Percentiles rank a stretch among this genome's conserved stretches.
Evolutionary conservation across 495 filamentous ascomycete species (phyloP).

Genomic region (Aspergillus egyptiacus): DNA sequence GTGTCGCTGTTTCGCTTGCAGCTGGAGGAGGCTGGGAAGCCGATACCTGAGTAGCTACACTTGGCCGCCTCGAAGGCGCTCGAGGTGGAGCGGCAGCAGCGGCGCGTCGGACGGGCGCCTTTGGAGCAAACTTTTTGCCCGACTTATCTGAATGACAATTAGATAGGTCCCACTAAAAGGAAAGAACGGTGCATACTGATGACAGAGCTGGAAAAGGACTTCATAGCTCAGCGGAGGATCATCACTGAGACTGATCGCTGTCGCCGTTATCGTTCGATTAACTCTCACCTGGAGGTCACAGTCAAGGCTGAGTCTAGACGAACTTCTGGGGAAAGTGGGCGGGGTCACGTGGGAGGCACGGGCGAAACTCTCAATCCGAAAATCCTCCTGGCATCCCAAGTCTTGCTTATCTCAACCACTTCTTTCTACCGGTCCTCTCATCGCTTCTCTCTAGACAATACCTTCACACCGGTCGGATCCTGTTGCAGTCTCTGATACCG

Average conservation of each 20-base stretch:
- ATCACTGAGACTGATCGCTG: slow-evolving; percentile 18
- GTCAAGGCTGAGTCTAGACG: slow-evolving; percentile 7
- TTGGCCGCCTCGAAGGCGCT: slow-evolving; percentile 34
- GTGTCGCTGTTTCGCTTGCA: slow-evolving; percentile 20
- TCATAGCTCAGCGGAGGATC: slow-evolving; percentile 33
- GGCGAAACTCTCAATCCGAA: slow-evolving; percentile 34
- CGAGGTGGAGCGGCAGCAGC: slow-evolving; percentile 30
- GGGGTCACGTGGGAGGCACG: slow-evolving; percentile 35
- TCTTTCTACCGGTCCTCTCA: slow-evolving; percentile 21
- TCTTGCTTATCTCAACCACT: slow-evolving; percentile 28
- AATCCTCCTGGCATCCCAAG: slow-evolving; percentile 37
- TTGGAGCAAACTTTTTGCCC: slow-evolving; percentile 51
- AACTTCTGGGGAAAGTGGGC: slow-evolving; percentile 28
- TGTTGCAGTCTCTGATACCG: slow-evolving; percentile 28
- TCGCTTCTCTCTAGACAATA: slow-evolving; percentile 21
- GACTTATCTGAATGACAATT: slow-evolving; percentile 41
- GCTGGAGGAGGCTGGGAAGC: slow-evolving; percentile 30
- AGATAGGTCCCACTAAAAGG: neutral
- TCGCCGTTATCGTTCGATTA: slow-evolving; percentile 2
- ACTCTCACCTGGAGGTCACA: slow-evolving; percentile 2
- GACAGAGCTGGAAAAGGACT: slow-evolving; percentile 51
- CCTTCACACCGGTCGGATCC: slow-evolving; percentile 22
- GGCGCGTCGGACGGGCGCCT: slow-evolving; percentile 44
- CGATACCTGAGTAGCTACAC: slow-evolving; percentile 33
- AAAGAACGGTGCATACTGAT: slow-evolving; percentile 42